Evolutionary conservation across 2,329 filamentous ascomycete genomes (phyloP).

Genomic region (Botrytis byssoidea): DNA sequence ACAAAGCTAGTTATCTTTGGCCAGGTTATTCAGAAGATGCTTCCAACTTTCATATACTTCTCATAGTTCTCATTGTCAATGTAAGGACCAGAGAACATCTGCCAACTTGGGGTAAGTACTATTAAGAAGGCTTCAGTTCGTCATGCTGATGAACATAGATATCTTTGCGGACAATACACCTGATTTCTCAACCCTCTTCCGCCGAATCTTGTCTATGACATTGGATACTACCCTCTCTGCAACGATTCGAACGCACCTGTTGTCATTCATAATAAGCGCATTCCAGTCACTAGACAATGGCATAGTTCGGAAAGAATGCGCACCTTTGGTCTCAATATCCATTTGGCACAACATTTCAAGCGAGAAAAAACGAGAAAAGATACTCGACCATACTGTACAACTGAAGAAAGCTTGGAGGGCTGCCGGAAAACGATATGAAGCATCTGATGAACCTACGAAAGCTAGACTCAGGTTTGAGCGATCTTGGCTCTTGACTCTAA

Average conservation of each 20-base stretch:
- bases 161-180: conserved; percentile 73
- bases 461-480: conserved; percentile 84
- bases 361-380: conserved; percentile 69
- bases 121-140: neutral
- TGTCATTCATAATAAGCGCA: conserved; percentile 84
- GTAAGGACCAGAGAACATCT: conserved; percentile 85
- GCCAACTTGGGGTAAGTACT: conserved; percentile 73
- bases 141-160: conserved; percentile 46
- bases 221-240: conserved; percentile 67
- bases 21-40: conserved; percentile 85
- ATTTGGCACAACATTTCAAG: conserved; percentile 92
- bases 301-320: conserved; percentile 92
- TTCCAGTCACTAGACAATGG: conserved; percentile 91
- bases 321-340: conserved; percentile 87
- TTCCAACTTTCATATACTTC: conserved; percentile 86
- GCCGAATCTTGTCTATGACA: conserved; percentile 83
- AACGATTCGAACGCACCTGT: conserved; percentile 73
- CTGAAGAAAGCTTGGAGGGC: conserved; percentile 90
- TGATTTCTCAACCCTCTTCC: conserved; percentile 87
- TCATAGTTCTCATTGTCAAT: conserved; percentile 82
- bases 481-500: conserved; percentile 85
- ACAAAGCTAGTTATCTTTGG: conserved; percentile 76
- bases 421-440: conserved; percentile 79
- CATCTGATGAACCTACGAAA: conserved; percentile 76
- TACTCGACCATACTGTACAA: conserved; percentile 70